These are phyloP conservation scores for Fraxinus americana DNA, from an alignment of 257 asterid species.

Conservation along the genomic window DNA sequence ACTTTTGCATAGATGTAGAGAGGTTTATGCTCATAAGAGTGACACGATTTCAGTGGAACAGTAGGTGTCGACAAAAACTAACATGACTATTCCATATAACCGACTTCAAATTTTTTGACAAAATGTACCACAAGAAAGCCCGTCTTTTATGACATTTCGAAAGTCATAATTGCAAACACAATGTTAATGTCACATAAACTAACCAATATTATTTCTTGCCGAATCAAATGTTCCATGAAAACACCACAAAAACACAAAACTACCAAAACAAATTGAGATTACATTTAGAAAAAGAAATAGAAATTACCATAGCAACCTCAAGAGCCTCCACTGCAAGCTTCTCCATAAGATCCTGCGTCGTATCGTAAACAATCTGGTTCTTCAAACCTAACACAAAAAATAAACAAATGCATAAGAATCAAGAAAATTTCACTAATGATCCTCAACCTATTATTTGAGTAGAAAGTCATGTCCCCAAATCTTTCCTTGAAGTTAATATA, in stretches of 20 bases:
- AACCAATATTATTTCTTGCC: background rate
- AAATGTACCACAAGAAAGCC: no score
- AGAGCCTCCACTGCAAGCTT: slow-evolving; percentile 80
- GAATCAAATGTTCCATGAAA: background rate
- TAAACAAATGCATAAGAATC: background rate
- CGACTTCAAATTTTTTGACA: no score
- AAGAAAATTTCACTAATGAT: background rate
- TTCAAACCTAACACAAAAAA: slow-evolving; percentile 33
- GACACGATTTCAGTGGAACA: background rate
- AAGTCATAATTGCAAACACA: background rate
- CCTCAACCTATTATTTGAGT: background rate
- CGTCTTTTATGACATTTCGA: no score
- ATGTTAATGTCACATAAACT: background rate
- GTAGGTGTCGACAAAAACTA: no score
- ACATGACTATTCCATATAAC: no score
- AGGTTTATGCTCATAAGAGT: background rate
- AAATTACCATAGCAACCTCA: slow-evolving; percentile 84
- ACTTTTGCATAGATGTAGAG: background rate
- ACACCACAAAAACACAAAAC: background rate
- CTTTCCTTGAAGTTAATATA: no score
- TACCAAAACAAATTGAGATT: background rate
- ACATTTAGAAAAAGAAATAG: background rate
- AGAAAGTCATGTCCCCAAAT: background rate
- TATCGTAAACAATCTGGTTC: slow-evolving; percentile 65
- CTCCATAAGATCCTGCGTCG: slow-evolving; percentile 76